Base-by-base conservation (phyloP, 192 early-diverging fungal species). In the Mycoemilia scoparia region DNA sequence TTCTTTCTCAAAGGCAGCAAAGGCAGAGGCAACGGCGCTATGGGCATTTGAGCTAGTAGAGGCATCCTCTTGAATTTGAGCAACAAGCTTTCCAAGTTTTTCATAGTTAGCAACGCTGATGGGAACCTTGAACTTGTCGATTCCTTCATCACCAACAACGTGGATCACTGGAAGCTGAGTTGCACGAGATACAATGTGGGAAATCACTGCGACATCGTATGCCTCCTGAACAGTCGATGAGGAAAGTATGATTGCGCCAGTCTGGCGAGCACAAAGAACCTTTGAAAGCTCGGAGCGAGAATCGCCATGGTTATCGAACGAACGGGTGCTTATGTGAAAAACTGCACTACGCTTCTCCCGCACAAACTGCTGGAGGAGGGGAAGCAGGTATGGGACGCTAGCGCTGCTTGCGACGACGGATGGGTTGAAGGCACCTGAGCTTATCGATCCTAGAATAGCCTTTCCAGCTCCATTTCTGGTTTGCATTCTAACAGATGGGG, bases 201-300 rank as follows among this genome's bases (percentile, higher is more conserved):
- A 76, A 38, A 84, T 61, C 11, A 91, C 30, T 9, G 86, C 76
- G 30, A 93, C 47, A 40, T 96, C 87, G 41, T 93, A 80, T 7
- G 84, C 77, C 50, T 92, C 85, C 51, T 92, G 87, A 6, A 77
- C 74, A 13, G 67, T 67, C 4, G 57, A 28, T 25, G 87, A 91
- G 4, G 73, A 62, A 24, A 95, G 45, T 14, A 87, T 56, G 23
- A 73, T 64, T 29, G 82, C 78, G 23, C 81, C 81, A 20, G 86
- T 78, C 49, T 84, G 69, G 20, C 76, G 56, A 8, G 84, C 82
- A 7, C 68, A 69, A 17, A 82, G 45, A 2, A 83, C 80, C 39
- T 82, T 77, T 6, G 74, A 67, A 32, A 76, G 66, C 43, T 84
- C 74, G 15, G 76, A 41, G 19, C 66, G 68, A 30, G 82, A 47